Percentiles rank a stretch among this genome's conserved stretches.
Evolutionary conservation across 1,139 yeast genomes (phyloP).

Genomic region (Starmera stellimalicola): DNA sequence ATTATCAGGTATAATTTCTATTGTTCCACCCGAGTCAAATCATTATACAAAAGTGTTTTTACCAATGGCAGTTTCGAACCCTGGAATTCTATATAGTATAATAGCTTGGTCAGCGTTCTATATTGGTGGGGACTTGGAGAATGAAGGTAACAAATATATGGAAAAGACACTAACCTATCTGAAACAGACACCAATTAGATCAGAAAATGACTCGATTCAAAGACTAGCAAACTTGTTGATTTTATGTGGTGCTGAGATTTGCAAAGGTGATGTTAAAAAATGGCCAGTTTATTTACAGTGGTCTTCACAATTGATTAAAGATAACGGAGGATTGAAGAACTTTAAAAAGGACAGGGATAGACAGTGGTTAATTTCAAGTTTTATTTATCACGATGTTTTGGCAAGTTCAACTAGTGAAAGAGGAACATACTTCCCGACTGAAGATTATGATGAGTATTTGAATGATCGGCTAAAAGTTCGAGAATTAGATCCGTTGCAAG

Average conservation of each 20-base stretch:
- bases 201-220: slow-evolving; percentile 20
- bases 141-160: slow-evolving; percentile 35
- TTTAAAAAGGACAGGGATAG: slow-evolving; percentile 47
- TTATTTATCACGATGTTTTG: slow-evolving; percentile 72
- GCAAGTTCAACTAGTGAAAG: slow-evolving; percentile 47
- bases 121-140: slow-evolving; percentile 27
- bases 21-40: slow-evolving; percentile 59
- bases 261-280: slow-evolving; percentile 64
- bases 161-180: slow-evolving; percentile 38
- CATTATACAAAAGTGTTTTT: slow-evolving; percentile 65
- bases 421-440: slow-evolving; percentile 47
- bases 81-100: slow-evolving; percentile 59
- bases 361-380: slow-evolving; percentile 71
- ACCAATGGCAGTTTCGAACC: slow-evolving; percentile 65
- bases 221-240: slow-evolving; percentile 60
- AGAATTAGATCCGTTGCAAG: slow-evolving; percentile 51
- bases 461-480: slow-evolving; percentile 28
- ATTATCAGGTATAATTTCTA: slow-evolving; percentile 48
- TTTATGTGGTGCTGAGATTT: slow-evolving; percentile 63
- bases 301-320: slow-evolving; percentile 49
- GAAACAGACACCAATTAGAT: slow-evolving; percentile 22
- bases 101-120: slow-evolving; percentile 65
- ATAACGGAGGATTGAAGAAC: slow-evolving; percentile 46
- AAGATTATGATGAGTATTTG: slow-evolving; percentile 49
- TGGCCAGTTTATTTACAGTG: slow-evolving; percentile 56